Percentiles rank a stretch among this genome's conserved stretches.
These are phyloP conservation scores for Cordyceps cicadae DNA, from an alignment of 2,329 filamentous ascomycete genomes.

Conservation along the genomic window DNA sequence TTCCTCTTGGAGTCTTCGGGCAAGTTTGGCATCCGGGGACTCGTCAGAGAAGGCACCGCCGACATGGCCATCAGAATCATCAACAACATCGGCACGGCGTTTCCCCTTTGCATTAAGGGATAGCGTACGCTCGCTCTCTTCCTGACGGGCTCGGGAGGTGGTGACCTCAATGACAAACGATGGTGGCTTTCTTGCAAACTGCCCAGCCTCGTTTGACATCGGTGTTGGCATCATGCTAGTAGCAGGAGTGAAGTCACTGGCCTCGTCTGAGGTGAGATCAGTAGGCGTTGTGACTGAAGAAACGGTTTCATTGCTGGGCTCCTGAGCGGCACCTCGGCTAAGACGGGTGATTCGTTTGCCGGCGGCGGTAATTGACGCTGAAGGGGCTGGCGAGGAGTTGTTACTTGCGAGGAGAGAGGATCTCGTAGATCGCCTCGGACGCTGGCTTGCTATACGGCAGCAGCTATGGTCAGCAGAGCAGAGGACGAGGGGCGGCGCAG, in stretches of 20 bases:
- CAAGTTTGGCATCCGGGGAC: slow-evolving; percentile 23
- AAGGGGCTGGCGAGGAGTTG: slow-evolving; percentile 4
- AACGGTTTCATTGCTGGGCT: slow-evolving; percentile 19
- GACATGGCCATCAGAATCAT: slow-evolving; percentile 32
- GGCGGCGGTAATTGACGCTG: neutral
- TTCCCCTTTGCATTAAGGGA: slow-evolving; percentile 39
- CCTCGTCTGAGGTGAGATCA: slow-evolving; percentile 23
- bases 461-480: neutral
- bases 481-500: neutral
- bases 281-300: slow-evolving; percentile 26
- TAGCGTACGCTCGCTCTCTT: slow-evolving; percentile 28
- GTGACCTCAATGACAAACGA: slow-evolving; percentile 22
- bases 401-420: slow-evolving; percentile 5
- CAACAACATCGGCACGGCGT: slow-evolving; percentile 32
- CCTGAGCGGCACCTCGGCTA: neutral
- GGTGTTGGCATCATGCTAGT: slow-evolving; percentile 31
- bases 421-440: neutral
- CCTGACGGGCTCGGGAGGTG: slow-evolving; percentile 17
- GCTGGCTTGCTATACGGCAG: neutral
- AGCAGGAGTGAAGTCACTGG: slow-evolving; percentile 27
- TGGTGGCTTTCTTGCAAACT: slow-evolving; percentile 11
- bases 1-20: slow-evolving; percentile 27
- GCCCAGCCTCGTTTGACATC: slow-evolving; percentile 7
- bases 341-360: neutral
- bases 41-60: slow-evolving; percentile 18